A percentile compares a stretch with the other conserved stretches of the same genome.
Conservation (phyloP, 148 eudicot genomes). For the Camellia japonica region DNA sequence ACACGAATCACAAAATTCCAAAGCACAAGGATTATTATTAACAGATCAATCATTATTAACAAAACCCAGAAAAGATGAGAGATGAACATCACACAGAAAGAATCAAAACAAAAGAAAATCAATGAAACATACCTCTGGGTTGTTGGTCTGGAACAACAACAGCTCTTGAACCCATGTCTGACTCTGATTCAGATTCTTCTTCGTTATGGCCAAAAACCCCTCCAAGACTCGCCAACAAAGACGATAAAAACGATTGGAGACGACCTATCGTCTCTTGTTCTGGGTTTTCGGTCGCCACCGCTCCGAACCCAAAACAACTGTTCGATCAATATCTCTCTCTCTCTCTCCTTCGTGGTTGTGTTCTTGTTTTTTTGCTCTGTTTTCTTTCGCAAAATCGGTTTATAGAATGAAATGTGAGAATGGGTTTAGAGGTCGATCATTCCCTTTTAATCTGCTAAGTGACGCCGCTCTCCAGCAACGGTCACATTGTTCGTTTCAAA, state of each 20-base stretch:
- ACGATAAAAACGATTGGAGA: slow-evolving; percentile 53
- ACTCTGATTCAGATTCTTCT: slow-evolving; percentile 7
- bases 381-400: background rate
- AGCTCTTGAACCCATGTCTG: slow-evolving; percentile 42
- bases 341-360: background rate
- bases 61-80: background rate
- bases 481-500: slow-evolving; percentile 21
- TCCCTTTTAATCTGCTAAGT: background rate
- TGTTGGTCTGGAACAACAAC: slow-evolving; percentile 25
- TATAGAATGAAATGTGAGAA: background rate
- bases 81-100: background rate
- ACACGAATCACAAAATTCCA: background rate
- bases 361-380: background rate
- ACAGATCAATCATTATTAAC: background rate
- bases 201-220: slow-evolving; percentile 41
- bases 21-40: background rate
- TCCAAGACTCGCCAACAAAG: slow-evolving; percentile 50
- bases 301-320: background rate
- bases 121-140: slow-evolving; percentile 7
- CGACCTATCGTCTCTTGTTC: slow-evolving; percentile 57
- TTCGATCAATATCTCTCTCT: background rate
- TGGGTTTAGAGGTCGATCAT: background rate
- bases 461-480: slow-evolving; percentile 21
- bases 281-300: slow-evolving; percentile 52
- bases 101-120: slow-evolving; percentile 1